Percentiles rank a stretch among this genome's conserved stretches.
Conservation (phyloP, 1,284 basidiomycete genomes). For the Leccinum colubrinum region DNA sequence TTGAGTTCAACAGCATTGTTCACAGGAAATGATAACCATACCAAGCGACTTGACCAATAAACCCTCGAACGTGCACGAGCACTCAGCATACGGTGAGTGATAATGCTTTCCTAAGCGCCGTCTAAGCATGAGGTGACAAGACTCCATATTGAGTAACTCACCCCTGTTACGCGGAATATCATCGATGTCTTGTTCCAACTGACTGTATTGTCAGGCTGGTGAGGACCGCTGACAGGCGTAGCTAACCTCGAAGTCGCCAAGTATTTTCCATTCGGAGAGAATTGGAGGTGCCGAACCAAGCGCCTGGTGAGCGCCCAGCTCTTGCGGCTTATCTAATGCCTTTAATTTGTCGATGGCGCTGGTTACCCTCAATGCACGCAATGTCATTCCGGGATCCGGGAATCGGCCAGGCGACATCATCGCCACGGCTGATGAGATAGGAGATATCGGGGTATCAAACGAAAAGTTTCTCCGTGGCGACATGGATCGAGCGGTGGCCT, state of each 20-base stretch:
- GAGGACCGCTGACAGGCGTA: not conserved
- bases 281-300: constrained; percentile 39
- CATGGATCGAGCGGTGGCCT: constrained; percentile 31
- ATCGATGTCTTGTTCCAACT: constrained; percentile 79
- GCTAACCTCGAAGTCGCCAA: constrained; percentile 37
- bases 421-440: too few species aligned
- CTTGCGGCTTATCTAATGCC: constrained; percentile 54
- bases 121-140: constrained; percentile 15
- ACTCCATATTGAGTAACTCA: constrained; percentile 31
- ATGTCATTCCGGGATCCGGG: too few species aligned
- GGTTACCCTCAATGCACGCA: too few species aligned
- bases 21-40: constrained; percentile 25
- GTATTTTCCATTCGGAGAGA: constrained; percentile 40
- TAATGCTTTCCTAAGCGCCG: constrained; percentile 48
- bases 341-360: constrained; percentile 57
- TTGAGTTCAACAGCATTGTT: constrained; percentile 5
- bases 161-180: constrained; percentile 70
- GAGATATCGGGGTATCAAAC: constrained; percentile 21
- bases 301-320: constrained; percentile 36
- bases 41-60: constrained; percentile 81
- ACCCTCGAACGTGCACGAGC: constrained; percentile 70
- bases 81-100: constrained; percentile 49
- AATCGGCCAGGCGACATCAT: too few species aligned
- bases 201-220: constrained; percentile 10
- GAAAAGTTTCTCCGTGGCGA: constrained; percentile 32